Percentiles rank a stretch among this genome's conserved stretches.
phyloP scores from a whole-genome alignment of 495 filamentous ascomycete genomes.

The Tricharina praecox region DNA sequence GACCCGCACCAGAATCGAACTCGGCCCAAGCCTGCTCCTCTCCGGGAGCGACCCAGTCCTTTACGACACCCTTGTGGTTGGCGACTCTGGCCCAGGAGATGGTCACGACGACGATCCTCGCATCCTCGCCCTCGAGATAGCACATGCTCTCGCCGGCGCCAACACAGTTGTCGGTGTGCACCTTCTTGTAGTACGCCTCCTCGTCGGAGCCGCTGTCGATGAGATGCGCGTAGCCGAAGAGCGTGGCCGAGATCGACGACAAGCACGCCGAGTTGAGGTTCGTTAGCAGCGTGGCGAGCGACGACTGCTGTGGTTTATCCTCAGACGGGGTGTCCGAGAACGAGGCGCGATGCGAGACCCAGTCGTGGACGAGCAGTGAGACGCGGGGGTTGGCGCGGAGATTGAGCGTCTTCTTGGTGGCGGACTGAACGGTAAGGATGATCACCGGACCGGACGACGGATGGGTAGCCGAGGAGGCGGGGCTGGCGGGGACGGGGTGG shows the following conservation, averaged over 20 bases:
- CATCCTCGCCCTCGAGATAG: slow-evolving; percentile 31
- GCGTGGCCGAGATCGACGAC: slow-evolving; percentile 80
- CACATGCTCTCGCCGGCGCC: slow-evolving; percentile 17
- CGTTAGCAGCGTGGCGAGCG: slow-evolving; percentile 62
- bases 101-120: slow-evolving; percentile 45
- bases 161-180: slow-evolving; percentile 73
- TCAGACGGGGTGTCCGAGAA: slow-evolving; percentile 42
- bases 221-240: slow-evolving; percentile 66
- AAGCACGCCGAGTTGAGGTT: slow-evolving; percentile 79
- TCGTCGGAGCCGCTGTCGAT: slow-evolving; percentile 56
- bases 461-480: too few species aligned
- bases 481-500: slow-evolving; percentile 46
- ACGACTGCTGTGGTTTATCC: slow-evolving; percentile 36
- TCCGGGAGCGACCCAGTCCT: slow-evolving; percentile 36
- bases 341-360: slow-evolving; percentile 86
- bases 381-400: slow-evolving; percentile 76
- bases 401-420: slow-evolving; percentile 77
- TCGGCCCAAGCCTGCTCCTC: slow-evolving; percentile 10
- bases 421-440: slow-evolving; percentile 83
- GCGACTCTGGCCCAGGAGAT: slow-evolving; percentile 43
- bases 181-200: slow-evolving; percentile 61
- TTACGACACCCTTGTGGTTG: slow-evolving; percentile 48
- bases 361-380: slow-evolving; percentile 91
- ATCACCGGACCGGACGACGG: slow-evolving; percentile 39
- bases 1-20: not conserved